phyloP scores from a whole-genome alignment of 2,329 filamentous ascomycete genomes.

The Chrysoporthe puriensis region DNA sequence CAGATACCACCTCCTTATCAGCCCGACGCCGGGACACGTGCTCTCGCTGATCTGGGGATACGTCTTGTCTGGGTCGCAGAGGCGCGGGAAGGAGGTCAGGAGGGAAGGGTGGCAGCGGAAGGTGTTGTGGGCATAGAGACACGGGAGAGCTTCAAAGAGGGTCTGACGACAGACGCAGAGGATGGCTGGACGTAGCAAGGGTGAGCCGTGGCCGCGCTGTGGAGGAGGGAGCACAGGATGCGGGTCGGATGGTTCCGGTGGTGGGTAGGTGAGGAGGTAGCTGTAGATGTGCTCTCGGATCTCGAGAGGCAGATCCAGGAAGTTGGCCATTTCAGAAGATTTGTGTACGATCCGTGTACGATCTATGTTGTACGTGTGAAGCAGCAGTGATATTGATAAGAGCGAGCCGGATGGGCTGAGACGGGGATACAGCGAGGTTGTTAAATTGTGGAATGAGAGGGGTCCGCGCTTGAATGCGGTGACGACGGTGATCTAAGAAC shows the following conservation, averaged over 20 bases:
- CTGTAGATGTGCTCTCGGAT: conserved; percentile 52
- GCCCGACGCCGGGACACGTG: conserved; percentile 30
- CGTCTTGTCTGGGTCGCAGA: conserved; percentile 39
- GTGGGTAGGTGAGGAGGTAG: conserved; percentile 42
- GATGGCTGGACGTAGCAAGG: conserved; percentile 42
- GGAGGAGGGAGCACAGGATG: not conserved
- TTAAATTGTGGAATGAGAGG: too few species aligned
- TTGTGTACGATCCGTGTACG: too few species aligned
- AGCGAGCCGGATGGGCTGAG: too few species aligned
- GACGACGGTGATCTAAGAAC: not conserved
- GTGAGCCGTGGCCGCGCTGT: not conserved
- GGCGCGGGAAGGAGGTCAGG: conserved; percentile 47
- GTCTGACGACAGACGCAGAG: conserved; percentile 46
- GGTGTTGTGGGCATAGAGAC: conserved; percentile 49
- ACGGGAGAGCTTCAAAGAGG: conserved; percentile 44
- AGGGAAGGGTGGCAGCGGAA: conserved; percentile 48
- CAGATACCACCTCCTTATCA: conserved; percentile 45
- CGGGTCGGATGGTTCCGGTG: conserved; percentile 13
- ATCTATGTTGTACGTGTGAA: too few species aligned
- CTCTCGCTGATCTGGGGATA: conserved; percentile 36
- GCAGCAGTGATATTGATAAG: too few species aligned
- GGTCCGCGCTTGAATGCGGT: not conserved
- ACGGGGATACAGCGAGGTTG: too few species aligned
- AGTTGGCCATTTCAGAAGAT: conserved; percentile 17
- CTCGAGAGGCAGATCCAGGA: conserved; percentile 49